These are phyloP conservation scores for Cladophialophora yegresii DNA, from an alignment of 2,329 filamentous ascomycete species.

Conservation along the genomic window DNA sequence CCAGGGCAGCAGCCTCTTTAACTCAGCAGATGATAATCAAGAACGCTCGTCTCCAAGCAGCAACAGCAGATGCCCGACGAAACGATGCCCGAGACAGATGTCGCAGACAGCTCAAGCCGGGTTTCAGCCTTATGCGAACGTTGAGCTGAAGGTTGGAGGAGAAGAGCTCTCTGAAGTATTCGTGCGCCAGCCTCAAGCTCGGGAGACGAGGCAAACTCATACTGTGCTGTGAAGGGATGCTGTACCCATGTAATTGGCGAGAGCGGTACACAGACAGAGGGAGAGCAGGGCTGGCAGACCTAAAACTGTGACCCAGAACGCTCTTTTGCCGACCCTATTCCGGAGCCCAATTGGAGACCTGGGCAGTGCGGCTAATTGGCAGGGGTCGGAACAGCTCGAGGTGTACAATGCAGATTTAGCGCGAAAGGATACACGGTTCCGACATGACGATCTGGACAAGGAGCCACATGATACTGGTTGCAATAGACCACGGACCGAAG, in stretches of 20 bases:
- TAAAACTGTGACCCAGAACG: not conserved
- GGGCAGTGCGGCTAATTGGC: not conserved
- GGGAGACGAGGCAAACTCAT: conserved; percentile 15
- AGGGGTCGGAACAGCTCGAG: not conserved
- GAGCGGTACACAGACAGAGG: conserved; percentile 7
- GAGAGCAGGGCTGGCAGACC: conserved; percentile 1
- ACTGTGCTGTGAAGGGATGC: conserved; percentile 7
- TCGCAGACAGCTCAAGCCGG: conserved; percentile 1
- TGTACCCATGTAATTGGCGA: conserved; percentile 10
- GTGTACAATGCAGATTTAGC: not conserved
- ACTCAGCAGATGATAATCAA: not conserved
- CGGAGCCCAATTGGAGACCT: not conserved
- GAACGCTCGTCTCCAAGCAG: not conserved
- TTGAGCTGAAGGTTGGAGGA: not conserved
- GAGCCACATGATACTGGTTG: not conserved
- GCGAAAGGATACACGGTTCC: not conserved
- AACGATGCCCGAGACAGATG: not conserved
- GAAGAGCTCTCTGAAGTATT: conserved; percentile 9
- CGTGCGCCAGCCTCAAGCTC: not conserved
- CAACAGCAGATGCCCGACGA: not conserved
- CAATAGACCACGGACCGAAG: not conserved
- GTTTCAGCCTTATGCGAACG: conserved; percentile 14
- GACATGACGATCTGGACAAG: not conserved
- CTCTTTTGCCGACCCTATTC: not conserved
- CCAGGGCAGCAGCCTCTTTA: not conserved